Evolutionary conservation across 1,284 basidiomycete genomes (phyloP).

Genomic region (Cryptococcus depauperatus): DNA sequence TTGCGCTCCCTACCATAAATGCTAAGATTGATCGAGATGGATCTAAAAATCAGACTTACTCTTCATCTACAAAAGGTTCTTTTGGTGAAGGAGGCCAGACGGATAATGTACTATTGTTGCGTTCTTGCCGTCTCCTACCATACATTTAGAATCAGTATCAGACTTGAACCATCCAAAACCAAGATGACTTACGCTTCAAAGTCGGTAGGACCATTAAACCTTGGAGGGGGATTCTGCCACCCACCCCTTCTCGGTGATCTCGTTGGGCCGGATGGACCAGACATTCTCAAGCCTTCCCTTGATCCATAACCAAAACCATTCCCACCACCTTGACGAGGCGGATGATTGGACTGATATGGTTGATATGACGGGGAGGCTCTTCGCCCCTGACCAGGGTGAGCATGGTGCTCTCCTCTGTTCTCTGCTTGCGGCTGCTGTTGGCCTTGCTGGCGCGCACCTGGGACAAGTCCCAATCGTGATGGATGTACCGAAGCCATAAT

Average conservation of each 20-base stretch:
- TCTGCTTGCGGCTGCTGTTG: too few relatives aligned
- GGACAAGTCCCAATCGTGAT: too few relatives aligned
- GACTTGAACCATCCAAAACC: background rate
- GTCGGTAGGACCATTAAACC: conserved; percentile 13
- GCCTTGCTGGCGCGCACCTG: too few relatives aligned
- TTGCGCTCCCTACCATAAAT: too few relatives aligned
- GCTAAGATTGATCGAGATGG: too few relatives aligned
- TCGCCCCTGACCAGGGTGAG: too few relatives aligned
- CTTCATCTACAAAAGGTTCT: conserved; percentile 39
- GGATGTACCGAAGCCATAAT: too few relatives aligned
- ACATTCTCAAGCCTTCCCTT: conserved; percentile 13
- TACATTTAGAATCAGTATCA: conserved; percentile 2
- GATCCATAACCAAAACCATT: too few relatives aligned
- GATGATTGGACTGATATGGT: conserved; percentile 3
- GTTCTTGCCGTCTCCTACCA: conserved; percentile 63
- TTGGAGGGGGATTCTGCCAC: conserved; percentile 14
- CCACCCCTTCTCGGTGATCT: conserved; percentile 7
- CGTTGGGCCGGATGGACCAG: conserved; percentile 7
- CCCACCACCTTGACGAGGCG: background rate
- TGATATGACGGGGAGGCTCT: conserved; percentile 9
- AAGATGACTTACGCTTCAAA: conserved; percentile 27
- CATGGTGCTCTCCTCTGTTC: too few relatives aligned
- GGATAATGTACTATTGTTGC: conserved; percentile 56
- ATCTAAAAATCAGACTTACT: conserved; percentile 21
- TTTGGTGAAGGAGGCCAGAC: conserved; percentile 84